Evolutionary conservation across 495 filamentous ascomycete species (phyloP).

Genomic region (Penicillium taxi): DNA sequence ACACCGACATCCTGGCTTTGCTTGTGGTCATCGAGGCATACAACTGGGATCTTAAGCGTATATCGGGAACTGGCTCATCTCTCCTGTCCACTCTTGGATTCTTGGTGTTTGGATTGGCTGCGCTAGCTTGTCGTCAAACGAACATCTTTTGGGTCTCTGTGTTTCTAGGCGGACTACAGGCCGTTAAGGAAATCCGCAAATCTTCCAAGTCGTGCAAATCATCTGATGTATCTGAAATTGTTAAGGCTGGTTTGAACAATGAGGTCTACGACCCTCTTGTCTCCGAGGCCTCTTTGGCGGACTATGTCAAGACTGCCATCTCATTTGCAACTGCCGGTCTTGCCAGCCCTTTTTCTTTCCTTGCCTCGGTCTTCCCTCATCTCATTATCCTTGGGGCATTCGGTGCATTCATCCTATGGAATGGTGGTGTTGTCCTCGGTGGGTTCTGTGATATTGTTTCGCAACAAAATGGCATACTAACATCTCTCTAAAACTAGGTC

Average conservation of each 20-base stretch:
- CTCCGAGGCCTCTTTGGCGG: slow-evolving; percentile 46
- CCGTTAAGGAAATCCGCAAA: slow-evolving; percentile 39
- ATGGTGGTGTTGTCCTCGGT: slow-evolving; percentile 88
- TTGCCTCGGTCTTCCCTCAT: slow-evolving; percentile 54
- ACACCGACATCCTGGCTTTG: slow-evolving; percentile 70
- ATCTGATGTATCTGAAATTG: slow-evolving; percentile 20
- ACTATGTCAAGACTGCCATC: slow-evolving; percentile 50
- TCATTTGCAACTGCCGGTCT: slow-evolving; percentile 53
- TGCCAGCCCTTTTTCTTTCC: slow-evolving; percentile 40
- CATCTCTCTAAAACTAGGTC: slow-evolving; percentile 41
- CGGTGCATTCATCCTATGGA: slow-evolving; percentile 69
- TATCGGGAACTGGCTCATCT: slow-evolving; percentile 3
- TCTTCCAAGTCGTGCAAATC: slow-evolving; percentile 20
- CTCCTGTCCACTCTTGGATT: slow-evolving; percentile 31
- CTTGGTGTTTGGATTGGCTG: slow-evolving; percentile 46
- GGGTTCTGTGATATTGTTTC: slow-evolving; percentile 7
- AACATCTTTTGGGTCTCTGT: slow-evolving; percentile 93
- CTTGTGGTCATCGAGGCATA: slow-evolving; percentile 60
- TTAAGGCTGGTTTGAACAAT: slow-evolving; percentile 34
- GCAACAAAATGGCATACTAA: slow-evolving; percentile 9
- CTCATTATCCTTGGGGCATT: slow-evolving; percentile 61
- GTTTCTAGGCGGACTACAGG: slow-evolving; percentile 72
- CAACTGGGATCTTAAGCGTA: slow-evolving; percentile 47
- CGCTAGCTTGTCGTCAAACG: slow-evolving; percentile 78
- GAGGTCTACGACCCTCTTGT: slow-evolving; percentile 60